Percentiles rank a stretch among this genome's conserved stretches.
These are phyloP conservation scores for Wallacemonas collosoma DNA, from an alignment of 208 protist genomes.

Conservation along the genomic window DNA sequence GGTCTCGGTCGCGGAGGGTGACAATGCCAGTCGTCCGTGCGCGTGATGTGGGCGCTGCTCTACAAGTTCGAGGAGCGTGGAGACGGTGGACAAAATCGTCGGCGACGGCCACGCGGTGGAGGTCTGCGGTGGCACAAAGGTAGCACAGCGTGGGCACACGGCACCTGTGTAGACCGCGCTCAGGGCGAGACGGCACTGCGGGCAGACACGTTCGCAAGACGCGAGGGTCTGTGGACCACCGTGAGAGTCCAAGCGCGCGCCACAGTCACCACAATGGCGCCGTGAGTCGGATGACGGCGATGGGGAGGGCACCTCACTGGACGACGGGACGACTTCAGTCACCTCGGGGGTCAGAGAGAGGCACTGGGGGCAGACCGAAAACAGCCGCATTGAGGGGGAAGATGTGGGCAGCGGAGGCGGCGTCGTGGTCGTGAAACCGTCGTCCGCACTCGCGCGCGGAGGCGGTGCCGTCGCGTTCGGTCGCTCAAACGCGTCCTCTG, in stretches of 20 bases:
- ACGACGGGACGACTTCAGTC: not conserved
- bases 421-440: not conserved
- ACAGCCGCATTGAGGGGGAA: not conserved
- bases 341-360: not conserved
- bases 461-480: not conserved
- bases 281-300: too few relatives aligned
- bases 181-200: conserved; percentile 22
- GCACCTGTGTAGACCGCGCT: conserved; percentile 14
- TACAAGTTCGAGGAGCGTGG: not conserved
- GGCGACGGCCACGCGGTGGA: conserved; percentile 23
- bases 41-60: not conserved
- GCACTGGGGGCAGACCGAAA: conserved; percentile 15
- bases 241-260: not conserved
- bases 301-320: too few relatives aligned
- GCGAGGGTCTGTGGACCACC: not conserved
- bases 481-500: not conserved
- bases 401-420: not conserved
- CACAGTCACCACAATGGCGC: conserved; percentile 1
- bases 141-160: conserved; percentile 37
- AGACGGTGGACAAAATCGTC: conserved; percentile 28
- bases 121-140: conserved; percentile 19
- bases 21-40: not conserved
- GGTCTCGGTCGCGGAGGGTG: not conserved
- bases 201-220: conserved; percentile 20
- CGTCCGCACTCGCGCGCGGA: not conserved